These are phyloP conservation scores for Flaveria robusta DNA, from an alignment of 129 eudicot species.

Conservation along the genomic window DNA sequence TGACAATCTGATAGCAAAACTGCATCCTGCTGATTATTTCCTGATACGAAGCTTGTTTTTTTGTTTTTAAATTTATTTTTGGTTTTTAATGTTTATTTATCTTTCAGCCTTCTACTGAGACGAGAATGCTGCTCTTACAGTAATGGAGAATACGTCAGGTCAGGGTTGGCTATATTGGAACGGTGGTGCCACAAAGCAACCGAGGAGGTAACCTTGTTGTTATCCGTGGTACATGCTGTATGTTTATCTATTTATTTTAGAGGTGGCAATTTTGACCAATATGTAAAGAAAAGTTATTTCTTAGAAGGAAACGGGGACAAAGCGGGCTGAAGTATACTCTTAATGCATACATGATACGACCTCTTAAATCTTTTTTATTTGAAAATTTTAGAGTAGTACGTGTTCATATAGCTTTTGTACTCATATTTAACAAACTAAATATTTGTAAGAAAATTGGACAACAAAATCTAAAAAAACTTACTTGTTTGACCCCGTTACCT, in stretches of 20 bases:
- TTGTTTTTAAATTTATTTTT: constrained; percentile 15
- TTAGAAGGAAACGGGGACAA: constrained; percentile 6
- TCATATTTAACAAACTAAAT: constrained; percentile 1
- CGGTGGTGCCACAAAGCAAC: constrained; percentile 85
- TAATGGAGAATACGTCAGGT: constrained; percentile 81
- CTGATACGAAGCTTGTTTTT: constrained; percentile 1
- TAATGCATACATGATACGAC: constrained; percentile 1
- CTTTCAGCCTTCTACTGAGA: constrained; percentile 81
- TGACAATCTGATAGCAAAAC: constrained; percentile 6
- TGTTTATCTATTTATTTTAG: constrained; percentile 15
- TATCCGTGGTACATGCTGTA: not conserved
- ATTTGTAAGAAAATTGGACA: not conserved
- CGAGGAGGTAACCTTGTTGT: constrained; percentile 58
- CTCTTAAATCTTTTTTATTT: not conserved
- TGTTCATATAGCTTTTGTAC: constrained; percentile 5
- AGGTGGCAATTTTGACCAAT: constrained; percentile 17
- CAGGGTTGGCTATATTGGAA: constrained; percentile 83
- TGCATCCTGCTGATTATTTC: constrained; percentile 14
- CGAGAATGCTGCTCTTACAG: constrained; percentile 98
- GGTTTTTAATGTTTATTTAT: constrained; percentile 27
- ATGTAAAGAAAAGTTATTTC: no score
- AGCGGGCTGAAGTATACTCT: not conserved
- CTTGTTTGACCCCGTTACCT: not conserved
- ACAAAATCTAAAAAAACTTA: not conserved
- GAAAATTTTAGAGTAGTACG: not conserved